Percentiles rank a stretch among this genome's conserved stretches.
phyloP scores from a whole-genome alignment of 257 asterid species.

The Eucommia ulmoides region DNA sequence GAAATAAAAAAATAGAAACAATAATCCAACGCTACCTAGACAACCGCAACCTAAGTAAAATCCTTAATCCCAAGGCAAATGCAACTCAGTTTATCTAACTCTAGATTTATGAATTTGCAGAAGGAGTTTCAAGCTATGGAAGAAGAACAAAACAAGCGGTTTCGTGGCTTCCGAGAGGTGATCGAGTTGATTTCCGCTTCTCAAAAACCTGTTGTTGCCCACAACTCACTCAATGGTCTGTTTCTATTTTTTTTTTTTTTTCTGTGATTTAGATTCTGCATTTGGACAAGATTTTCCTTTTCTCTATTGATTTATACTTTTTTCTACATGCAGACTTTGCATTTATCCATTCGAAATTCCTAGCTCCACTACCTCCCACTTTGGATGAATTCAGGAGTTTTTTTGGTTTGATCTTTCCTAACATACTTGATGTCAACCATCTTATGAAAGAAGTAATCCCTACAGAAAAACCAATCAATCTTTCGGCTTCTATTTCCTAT shows the following conservation, averaged over 20 bases:
- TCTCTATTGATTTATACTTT: conserved; percentile 1
- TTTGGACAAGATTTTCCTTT: conserved; percentile 10
- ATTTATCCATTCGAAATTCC: conserved; percentile 58
- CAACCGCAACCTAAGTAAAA: no score
- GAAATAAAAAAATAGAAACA: no score
- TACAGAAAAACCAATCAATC: conserved; percentile 33
- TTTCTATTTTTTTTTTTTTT: no score
- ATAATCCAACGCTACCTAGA: no score
- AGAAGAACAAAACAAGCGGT: conserved; percentile 37
- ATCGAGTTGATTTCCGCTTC: conserved; percentile 75
- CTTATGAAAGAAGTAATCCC: conserved; percentile 61
- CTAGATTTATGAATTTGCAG: conserved; percentile 23
- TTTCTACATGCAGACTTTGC: conserved; percentile 51
- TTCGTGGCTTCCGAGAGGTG: conserved; percentile 82
- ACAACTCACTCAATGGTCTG: conserved; percentile 72
- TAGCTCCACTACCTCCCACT: conserved; percentile 64
- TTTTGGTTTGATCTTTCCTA: conserved; percentile 41
- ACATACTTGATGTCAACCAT: conserved; percentile 54
- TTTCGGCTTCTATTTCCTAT: conserved; percentile 49
- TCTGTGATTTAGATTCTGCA: no score
- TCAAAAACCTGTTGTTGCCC: conserved; percentile 69
- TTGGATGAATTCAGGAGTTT: conserved; percentile 52
- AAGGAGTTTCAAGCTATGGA: conserved; percentile 55
- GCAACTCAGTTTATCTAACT: conserved; percentile 9
- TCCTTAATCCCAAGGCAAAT: neutral